Evolutionary conservation across 345 rosid genomes (phyloP), one percentile per base, ranked within the genome.

Genomic region (Melaleuca quinquenervia): DNA sequence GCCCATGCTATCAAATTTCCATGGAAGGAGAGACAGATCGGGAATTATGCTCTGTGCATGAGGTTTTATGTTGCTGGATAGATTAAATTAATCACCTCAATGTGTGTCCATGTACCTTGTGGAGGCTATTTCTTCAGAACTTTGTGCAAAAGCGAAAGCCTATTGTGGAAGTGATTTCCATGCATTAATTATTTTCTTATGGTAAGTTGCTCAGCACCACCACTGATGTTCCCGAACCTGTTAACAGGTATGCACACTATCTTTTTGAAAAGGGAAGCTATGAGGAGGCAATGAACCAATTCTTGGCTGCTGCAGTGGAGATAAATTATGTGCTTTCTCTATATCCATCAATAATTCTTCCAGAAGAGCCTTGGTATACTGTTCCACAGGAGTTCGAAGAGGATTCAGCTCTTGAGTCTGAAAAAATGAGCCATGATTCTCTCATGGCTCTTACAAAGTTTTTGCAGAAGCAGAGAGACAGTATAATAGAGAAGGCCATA

Each of bases 241-340:
- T 85, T 88, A 87, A 58, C 95, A 97, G 98, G 89, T 96, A 91
- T 85, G 97, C 98, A 56, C 98, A 96, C 85, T 90, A 94, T 93
- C 96, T 94, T 88, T 96, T 95, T 87, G 96, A 97, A 84, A 94
- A 91, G 41, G 99, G 94, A 87, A 92, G 92, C 93, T 95, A 96
- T 86, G 99, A 97, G 90, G 98, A 95, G 83, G 97, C 98, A 86
- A 96, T 95, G 98, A 98, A 97, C 86, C 97, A 96, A 52, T 96
- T 97, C 92, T 88, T 96, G 90, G 95, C 98, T 86, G 94, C 99
- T 86, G 95, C 92, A 94, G 98, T 95, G 76, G 99, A 96, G 85
- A 93, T 94, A 56, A 93, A 95, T 15, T 91, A 93, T 88, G 99
- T 95, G 85, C 98, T 97, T 88, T 93, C 98, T 88, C 88, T 94